These are phyloP conservation scores for Tuber umbilicatum DNA, from an alignment of 495 filamentous ascomycete genomes.

Conservation along the genomic window DNA sequence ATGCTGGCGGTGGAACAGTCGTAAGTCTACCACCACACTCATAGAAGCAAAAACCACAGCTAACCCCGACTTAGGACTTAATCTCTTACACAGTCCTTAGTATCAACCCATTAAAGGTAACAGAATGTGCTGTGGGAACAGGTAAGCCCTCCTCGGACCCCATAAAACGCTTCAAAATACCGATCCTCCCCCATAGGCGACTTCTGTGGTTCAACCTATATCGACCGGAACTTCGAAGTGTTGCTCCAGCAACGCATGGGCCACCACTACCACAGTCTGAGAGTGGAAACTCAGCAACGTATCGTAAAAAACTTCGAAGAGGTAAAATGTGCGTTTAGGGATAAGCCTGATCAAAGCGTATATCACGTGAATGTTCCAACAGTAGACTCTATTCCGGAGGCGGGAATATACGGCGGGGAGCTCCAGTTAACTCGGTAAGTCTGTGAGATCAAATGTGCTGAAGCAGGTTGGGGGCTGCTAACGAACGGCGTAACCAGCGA, in stretches of 20 bases:
- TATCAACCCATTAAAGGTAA: constrained; percentile 6
- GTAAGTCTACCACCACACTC: constrained; percentile 3
- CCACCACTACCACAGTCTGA: constrained; percentile 2
- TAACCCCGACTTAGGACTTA: constrained; percentile 8
- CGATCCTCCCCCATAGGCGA: constrained; percentile 1
- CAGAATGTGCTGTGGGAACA: constrained; percentile 15
- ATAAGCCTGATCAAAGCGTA: constrained; percentile 7
- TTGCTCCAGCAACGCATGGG: constrained; percentile 10
- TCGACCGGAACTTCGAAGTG: constrained; percentile 17
- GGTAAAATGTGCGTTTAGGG: constrained; percentile 18
- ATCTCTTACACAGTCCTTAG: constrained; percentile 11
- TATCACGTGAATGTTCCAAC: constrained; percentile 14
- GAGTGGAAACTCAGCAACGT: constrained; percentile 12
- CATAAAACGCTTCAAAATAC: neutral
- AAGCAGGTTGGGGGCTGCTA: neutral
- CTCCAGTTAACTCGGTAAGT: constrained; percentile 11
- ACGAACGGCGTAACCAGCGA: neutral
- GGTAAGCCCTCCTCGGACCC: neutral
- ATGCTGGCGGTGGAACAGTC: constrained; percentile 35
- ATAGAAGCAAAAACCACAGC: neutral
- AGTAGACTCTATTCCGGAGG: neutral
- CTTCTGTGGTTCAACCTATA: constrained; percentile 28
- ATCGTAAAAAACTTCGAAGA: constrained; percentile 17
- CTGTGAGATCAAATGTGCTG: neutral
- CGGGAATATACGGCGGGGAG: constrained; percentile 9